Evolutionary conservation across 495 filamentous ascomycete species (phyloP).

Genomic region (Penicillium paradoxum): DNA sequence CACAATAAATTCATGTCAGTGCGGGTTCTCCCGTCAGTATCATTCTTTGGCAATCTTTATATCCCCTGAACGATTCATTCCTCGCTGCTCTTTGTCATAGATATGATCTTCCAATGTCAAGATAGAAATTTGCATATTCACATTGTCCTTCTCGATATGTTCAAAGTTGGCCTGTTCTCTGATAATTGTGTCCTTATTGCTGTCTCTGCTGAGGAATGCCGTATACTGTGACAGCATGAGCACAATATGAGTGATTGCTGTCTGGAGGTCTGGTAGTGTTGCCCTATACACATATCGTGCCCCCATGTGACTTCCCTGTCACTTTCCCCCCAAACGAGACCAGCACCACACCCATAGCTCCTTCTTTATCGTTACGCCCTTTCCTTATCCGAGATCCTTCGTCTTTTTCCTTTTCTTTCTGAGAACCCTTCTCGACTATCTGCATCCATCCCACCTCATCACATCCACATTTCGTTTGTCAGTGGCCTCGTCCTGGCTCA

Average conservation of each 20-base stretch:
- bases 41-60: neutral
- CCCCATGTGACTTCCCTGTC: neutral
- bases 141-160: neutral
- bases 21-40: neutral
- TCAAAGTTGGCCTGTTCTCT: neutral
- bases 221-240: neutral
- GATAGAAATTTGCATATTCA: neutral
- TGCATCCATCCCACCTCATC: neutral
- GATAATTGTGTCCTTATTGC: neutral
- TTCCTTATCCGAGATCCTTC: constrained; percentile 1
- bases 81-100: constrained; percentile 3
- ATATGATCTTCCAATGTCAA: neutral
- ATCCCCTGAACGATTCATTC: neutral
- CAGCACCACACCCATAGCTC: neutral
- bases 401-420: constrained; percentile 4
- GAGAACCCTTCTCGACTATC: neutral
- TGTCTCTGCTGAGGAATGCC: neutral
- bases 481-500: neutral
- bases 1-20: constrained; percentile 14
- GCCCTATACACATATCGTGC: neutral
- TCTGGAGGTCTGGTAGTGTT: neutral
- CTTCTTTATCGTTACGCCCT: constrained; percentile 1
- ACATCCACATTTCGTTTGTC: constrained; percentile 6
- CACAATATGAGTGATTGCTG: neutral
- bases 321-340: neutral